Conservation (phyloP, 2,329 filamentous ascomycete species). For the Trichoderma endophyticum region DNA sequence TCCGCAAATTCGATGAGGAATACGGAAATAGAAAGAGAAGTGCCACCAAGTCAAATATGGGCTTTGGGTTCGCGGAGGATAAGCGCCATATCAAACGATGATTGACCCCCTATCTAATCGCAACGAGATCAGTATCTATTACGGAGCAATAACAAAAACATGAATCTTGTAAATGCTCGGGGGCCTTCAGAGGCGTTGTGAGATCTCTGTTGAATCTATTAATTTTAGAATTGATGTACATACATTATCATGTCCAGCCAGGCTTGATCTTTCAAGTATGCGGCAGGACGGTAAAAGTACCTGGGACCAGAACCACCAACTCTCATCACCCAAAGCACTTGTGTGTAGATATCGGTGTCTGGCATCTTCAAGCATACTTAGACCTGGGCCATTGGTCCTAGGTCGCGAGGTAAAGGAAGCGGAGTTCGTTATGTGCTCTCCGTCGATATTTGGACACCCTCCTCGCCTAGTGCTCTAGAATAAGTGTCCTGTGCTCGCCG, state of each 20-base stretch:
- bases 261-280: not conserved
- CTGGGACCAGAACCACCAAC: not conserved
- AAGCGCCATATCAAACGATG: slow-evolving; percentile 24
- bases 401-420: not conserved
- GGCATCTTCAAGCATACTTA: not conserved
- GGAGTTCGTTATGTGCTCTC: slow-evolving; percentile 29
- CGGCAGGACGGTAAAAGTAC: not conserved
- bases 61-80: slow-evolving; percentile 52
- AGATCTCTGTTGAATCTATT: not conserved
- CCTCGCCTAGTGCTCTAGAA: slow-evolving; percentile 65
- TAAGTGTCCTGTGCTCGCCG: slow-evolving; percentile 70
- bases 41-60: slow-evolving; percentile 55
- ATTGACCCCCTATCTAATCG: not conserved
- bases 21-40: slow-evolving; percentile 78
- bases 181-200: not conserved
- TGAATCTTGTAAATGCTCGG: not conserved
- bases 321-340: not conserved
- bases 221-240: not conserved
- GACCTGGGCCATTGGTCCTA: not conserved
- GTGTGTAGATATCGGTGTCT: not conserved
- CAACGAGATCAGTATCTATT: not conserved
- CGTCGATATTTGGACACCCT: slow-evolving; percentile 48
- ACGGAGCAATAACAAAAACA: not conserved
- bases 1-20: slow-evolving; percentile 92
- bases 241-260: not conserved